phyloP scores from a whole-genome alignment of 176 grass and related monocot genomes.

The Neostapfia colusana region DNA sequence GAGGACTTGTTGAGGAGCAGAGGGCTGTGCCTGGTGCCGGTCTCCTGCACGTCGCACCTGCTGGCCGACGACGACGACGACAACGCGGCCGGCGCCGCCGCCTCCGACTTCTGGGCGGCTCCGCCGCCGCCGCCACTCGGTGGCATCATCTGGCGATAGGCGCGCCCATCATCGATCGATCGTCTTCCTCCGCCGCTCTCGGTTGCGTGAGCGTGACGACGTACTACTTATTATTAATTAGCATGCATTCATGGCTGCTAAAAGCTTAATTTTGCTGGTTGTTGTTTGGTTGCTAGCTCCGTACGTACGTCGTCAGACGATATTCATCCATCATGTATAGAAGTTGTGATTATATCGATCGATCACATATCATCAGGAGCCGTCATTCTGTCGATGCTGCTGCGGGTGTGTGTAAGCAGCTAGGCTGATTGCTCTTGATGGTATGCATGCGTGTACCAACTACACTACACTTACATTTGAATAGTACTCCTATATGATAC shows the following conservation, averaged over 20 bases:
- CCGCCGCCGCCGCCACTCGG: constrained; percentile 5
- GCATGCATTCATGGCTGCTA: background rate
- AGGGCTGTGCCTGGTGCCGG: constrained; percentile 77
- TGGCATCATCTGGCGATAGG: constrained; percentile 37
- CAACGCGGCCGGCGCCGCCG: constrained; percentile 26
- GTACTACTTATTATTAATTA: no score
- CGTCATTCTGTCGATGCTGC: constrained; percentile 56
- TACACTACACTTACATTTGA: no score
- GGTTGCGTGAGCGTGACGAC: no score
- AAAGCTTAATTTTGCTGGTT: constrained; percentile 4
- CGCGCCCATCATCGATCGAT: background rate
- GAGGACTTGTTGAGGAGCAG: constrained; percentile 63
- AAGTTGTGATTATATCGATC: background rate
- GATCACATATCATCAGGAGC: constrained; percentile 80
- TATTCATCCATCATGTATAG: background rate
- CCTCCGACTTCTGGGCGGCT: no score
- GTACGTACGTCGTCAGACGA: no score
- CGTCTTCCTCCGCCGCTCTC: no score
- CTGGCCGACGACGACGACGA: constrained; percentile 40
- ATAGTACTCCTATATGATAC: background rate
- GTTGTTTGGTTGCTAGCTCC: constrained; percentile 8
- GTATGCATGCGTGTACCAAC: constrained; percentile 41
- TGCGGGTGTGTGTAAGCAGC: constrained; percentile 38
- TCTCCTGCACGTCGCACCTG: constrained; percentile 64
- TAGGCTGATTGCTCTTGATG: constrained; percentile 87